Percentiles rank a stretch among this genome's conserved stretches.
phyloP scores from a whole-genome alignment of 208 protist genomes.

The Leishmania lainsoni region DNA sequence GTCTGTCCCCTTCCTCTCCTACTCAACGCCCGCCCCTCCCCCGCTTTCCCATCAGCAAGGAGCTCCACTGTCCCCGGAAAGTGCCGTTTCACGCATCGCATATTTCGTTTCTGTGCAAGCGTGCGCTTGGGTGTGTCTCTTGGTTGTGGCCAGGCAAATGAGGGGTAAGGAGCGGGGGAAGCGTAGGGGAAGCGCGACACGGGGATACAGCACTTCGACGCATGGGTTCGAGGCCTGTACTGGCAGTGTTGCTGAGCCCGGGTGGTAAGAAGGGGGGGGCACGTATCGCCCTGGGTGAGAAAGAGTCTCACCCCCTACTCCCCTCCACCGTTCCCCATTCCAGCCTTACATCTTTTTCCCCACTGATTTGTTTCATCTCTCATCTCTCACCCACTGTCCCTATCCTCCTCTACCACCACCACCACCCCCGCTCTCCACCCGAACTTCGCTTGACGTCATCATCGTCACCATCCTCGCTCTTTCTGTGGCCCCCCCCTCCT shows the following conservation, averaged over 20 bases:
- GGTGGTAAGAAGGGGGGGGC: no score
- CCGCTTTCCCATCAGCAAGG: not conserved
- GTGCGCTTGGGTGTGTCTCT: not conserved
- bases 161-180: not conserved
- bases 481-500: not conserved
- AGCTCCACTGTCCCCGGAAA: not conserved
- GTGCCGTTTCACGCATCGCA: not conserved
- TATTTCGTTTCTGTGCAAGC: not conserved
- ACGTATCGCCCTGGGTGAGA: no score
- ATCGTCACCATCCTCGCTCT: not conserved
- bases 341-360: no score
- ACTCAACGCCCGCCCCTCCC: not conserved
- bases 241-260: not conserved
- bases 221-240: not conserved
- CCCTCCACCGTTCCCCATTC: no score
- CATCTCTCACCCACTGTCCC: not conserved
- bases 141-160: not conserved
- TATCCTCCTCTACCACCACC: not conserved
- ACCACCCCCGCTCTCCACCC: not conserved
- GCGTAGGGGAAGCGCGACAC: not conserved
- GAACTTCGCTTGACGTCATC: not conserved
- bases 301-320: no score
- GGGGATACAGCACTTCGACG: not conserved
- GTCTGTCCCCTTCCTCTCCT: not conserved
- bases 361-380: not conserved